Base-by-base conservation (phyloP, 2,329 filamentous ascomycete genomes). In the Metarhizium guizhouense region DNA sequence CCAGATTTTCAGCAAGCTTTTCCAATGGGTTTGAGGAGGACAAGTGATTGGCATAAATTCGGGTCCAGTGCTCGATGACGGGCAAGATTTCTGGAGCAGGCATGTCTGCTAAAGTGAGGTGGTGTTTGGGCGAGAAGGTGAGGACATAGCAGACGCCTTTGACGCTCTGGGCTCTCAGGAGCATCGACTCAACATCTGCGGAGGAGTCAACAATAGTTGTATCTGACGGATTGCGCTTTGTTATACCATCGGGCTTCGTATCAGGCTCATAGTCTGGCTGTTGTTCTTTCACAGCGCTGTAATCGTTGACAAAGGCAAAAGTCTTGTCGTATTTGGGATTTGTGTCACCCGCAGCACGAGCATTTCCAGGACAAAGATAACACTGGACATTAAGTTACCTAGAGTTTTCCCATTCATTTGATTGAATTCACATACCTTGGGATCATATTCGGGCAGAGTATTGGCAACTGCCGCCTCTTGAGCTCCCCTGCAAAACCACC, bases 121-220 rank as follows among this genome's bases (percentile, higher is more conserved):
- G 88, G 73, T 99, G 94, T 61, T 85, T 85, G 3, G 90, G 85
- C 7, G 91, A 94, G 73, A 99, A 99, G 56, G 92, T 96, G 54
- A 99, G 81, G 55, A 99, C 94, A 72, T 95, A 97, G 77, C 94
- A 99, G 76, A 93, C 93, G 60, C 94, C 94, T 52, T 89, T 96
- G 56, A 95, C 92, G 8, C 90, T 80, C 67, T 95, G 84, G 29
- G 90, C 93, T 63, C 84, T 84, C 42, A 99, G 83, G 43, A 99
- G 83, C 34, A 86, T 77, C 7, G 85, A 85, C 52, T 89, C 85
- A 38, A 92, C 76, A 63, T 86, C 87, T 90, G 0, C 0, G 6
- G 30, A 32, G 11, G 34, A 36, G 25, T 30, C 6, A 48, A 48
- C 14, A 48, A 20, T 45, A 16, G n/a, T 16, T 45, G 6, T 25